These are phyloP conservation scores for Petrea volubilis DNA, from an alignment of 257 asterid species.

Conservation along the genomic window DNA sequence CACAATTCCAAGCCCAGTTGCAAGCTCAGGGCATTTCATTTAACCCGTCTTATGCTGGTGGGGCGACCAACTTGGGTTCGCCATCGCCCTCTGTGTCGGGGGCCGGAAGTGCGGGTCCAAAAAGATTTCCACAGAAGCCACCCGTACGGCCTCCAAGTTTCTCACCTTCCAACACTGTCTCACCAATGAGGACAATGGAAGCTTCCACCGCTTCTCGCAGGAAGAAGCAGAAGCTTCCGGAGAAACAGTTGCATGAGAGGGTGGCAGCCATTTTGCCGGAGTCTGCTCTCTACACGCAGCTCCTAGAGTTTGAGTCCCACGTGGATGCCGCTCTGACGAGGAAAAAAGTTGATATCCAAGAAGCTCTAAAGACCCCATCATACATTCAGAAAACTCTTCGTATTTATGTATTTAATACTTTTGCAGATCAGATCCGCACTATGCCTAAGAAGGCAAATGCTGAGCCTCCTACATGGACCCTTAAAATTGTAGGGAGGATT, in stretches of 20 bases:
- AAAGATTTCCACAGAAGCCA: slow-evolving; percentile 58
- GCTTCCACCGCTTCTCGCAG: slow-evolving; percentile 61
- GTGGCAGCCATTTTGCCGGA: slow-evolving; percentile 73
- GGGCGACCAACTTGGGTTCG: slow-evolving; percentile 47
- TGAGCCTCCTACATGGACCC: slow-evolving; percentile 83
- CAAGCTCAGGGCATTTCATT: slow-evolving; percentile 55
- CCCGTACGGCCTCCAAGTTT: slow-evolving; percentile 64
- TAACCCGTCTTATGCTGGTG: slow-evolving; percentile 46
- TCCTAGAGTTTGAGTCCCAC: slow-evolving; percentile 74
- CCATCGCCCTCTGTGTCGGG: slow-evolving; percentile 56
- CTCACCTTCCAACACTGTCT: slow-evolving; percentile 31
- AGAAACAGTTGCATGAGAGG: slow-evolving; percentile 64
- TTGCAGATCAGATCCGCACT: slow-evolving; percentile 60
- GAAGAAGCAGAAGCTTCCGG: slow-evolving; percentile 78
- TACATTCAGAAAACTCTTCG: slow-evolving; percentile 70
- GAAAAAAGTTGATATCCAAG: slow-evolving; percentile 81
- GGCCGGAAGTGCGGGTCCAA: slow-evolving; percentile 37
- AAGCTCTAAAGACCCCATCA: slow-evolving; percentile 64
- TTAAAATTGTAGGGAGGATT: slow-evolving; percentile 74
- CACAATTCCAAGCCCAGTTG: slow-evolving; percentile 55
- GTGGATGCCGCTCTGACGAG: slow-evolving; percentile 75
- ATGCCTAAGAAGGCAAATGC: slow-evolving; percentile 71
- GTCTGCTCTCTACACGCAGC: slow-evolving; percentile 79
- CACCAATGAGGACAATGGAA: slow-evolving; percentile 62
- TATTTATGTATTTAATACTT: slow-evolving; percentile 69